These are phyloP conservation scores for Ophiostoma sp. DNA, from an alignment of 2,329 filamentous ascomycete genomes.

Conservation along the genomic window DNA sequence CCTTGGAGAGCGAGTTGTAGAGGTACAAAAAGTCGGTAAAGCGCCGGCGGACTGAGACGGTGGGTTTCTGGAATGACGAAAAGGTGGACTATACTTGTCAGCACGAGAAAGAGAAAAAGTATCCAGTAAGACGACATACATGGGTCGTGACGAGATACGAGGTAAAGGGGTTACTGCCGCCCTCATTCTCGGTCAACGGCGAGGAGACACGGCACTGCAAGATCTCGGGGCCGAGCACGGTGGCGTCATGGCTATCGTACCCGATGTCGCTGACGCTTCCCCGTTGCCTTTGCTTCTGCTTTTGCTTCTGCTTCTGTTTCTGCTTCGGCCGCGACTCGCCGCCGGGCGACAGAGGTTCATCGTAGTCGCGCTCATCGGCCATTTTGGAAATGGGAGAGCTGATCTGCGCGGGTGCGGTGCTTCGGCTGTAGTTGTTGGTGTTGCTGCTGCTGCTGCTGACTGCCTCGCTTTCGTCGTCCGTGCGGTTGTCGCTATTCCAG, in stretches of 20 bases:
- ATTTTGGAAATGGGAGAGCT: constrained; percentile 13
- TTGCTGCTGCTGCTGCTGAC: constrained; percentile 35
- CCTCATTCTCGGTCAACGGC: constrained; percentile 91
- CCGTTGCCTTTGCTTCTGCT: constrained; percentile 37
- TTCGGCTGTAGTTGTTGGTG: constrained; percentile 31
- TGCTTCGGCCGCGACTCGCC: constrained; percentile 14
- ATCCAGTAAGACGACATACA: constrained; percentile 44
- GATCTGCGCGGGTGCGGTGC: constrained; percentile 37
- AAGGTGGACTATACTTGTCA: constrained; percentile 68
- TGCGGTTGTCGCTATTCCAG: constrained; percentile 60
- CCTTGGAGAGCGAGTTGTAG: constrained; percentile 79
- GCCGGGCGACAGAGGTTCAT: constrained; percentile 20
- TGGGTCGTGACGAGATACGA: constrained; percentile 91
- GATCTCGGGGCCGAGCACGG: constrained; percentile 62
- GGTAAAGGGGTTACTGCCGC: constrained; percentile 92
- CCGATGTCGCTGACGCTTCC: constrained; percentile 49
- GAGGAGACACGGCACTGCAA: constrained; percentile 78
- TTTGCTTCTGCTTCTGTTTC: constrained; percentile 31
- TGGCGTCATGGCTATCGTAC: constrained; percentile 49
- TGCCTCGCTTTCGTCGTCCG: constrained; percentile 37
- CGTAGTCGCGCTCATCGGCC: constrained; percentile 20
- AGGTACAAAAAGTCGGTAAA: constrained; percentile 98
- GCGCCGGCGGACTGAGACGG: constrained; percentile 74
- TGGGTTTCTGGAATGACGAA: constrained; percentile 78
- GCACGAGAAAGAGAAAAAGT: background rate